Conservation (phyloP, 1,139 yeast genomes). For the Geotrichum restrictum region DNA sequence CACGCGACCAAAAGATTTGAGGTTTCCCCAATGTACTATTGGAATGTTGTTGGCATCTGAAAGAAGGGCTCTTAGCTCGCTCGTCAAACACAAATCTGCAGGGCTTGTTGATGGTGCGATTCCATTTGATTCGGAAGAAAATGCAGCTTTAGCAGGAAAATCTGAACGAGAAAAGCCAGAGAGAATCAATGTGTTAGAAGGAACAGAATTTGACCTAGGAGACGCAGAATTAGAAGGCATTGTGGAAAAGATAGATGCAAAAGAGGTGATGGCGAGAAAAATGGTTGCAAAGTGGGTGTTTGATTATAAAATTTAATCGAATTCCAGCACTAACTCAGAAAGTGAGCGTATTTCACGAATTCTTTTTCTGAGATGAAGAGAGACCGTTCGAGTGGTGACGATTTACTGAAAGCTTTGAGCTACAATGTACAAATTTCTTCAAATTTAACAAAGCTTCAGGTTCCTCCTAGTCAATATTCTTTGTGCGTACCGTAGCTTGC, state of each 20-base stretch:
- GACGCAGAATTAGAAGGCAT: not conserved
- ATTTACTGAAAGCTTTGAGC: no score
- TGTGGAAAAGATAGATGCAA: not conserved
- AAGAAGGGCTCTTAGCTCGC: constrained; percentile 2
- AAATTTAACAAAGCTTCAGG: no score
- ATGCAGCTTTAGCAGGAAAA: constrained; percentile 12
- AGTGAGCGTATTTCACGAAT: no score
- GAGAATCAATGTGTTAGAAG: constrained; percentile 29
- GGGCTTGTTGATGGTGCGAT: constrained; percentile 4
- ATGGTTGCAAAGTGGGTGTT: no score
- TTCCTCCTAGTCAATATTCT: no score
- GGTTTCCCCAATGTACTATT: constrained; percentile 37
- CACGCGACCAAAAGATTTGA: constrained; percentile 39
- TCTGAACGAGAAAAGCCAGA: constrained; percentile 25
- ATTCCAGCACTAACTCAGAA: no score
- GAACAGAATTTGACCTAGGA: constrained; percentile 4
- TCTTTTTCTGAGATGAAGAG: no score
- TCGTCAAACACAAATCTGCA: not conserved
- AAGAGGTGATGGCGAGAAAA: not conserved
- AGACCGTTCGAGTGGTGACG: no score
- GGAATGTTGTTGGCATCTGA: constrained; percentile 12
- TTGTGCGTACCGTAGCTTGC: no score
- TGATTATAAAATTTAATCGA: not conserved
- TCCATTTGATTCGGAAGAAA: not conserved
- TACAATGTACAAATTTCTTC: no score